Percentiles rank a stretch among this genome's conserved stretches.
phyloP scores from a whole-genome alignment of 148 eudicot genomes.

The Vaccinium vitisidaea region DNA sequence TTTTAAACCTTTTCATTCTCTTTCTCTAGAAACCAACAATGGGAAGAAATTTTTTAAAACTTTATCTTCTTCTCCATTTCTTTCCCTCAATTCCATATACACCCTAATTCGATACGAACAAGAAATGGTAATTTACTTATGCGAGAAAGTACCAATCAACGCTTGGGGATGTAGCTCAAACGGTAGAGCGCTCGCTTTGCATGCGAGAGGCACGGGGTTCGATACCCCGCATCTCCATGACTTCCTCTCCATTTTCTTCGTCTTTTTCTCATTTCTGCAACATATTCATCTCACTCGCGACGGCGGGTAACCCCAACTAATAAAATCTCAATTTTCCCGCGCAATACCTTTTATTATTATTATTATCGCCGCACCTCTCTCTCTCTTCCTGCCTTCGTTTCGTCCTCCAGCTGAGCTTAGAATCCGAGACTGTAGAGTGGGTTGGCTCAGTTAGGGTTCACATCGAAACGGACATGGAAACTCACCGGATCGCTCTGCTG shows the following conservation, averaged over 20 bases:
- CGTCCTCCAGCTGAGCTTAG: neutral
- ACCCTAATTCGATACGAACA: too few species aligned
- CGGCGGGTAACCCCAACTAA: too few species aligned
- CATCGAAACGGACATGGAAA: slow-evolving; percentile 10
- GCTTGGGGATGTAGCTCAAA: slow-evolving; percentile 3
- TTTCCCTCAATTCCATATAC: too few species aligned
- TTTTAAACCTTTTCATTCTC: too few species aligned
- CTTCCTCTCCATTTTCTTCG: too few species aligned
- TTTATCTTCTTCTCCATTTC: too few species aligned
- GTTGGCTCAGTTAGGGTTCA: slow-evolving; percentile 29
- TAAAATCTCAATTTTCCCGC: slow-evolving; percentile 25
- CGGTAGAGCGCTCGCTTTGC: slow-evolving; percentile 33
- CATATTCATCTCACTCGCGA: neutral
- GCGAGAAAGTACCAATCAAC: too few species aligned
- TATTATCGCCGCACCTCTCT: too few species aligned
- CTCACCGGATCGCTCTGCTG: slow-evolving; percentile 41
- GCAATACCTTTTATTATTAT: neutral
- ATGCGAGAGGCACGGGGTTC: slow-evolving; percentile 76
- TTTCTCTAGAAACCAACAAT: too few species aligned
- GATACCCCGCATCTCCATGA: slow-evolving; percentile 78
- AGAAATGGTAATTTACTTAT: too few species aligned
- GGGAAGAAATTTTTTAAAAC: too few species aligned
- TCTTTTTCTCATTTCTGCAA: neutral
- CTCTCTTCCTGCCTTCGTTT: neutral
- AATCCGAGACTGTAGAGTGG: neutral